Base-by-base conservation (phyloP, 208 protist species). In the Trichomonas tenax region DNA sequence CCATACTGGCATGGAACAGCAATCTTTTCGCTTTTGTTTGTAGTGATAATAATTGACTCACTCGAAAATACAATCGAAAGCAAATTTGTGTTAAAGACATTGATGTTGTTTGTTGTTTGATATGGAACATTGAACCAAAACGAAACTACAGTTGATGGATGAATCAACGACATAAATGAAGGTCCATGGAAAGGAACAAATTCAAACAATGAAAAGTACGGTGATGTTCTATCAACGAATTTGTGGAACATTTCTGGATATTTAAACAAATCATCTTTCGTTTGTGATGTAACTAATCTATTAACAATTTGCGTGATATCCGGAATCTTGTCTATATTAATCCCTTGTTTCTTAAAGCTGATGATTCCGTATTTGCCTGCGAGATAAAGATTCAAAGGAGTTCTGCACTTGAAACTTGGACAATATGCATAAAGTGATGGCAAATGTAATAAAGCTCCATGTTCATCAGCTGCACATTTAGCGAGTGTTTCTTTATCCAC, bases 111-210 rank as follows among this genome's bases (percentile, higher is more conserved):
- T 38, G 15, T 34, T 38, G 44, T 34, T 51, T 40, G 41, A 38
- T 44, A 48, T 26, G 86, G 86, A 23, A 93, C 17, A 51, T 51
- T 93, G 44, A 93, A 93, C 86, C 86, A 93, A 51, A 93, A 93
- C 0, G 86, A 93, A 38, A 51, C 15, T 17, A 41, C 21, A 10
- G 26, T 58, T 48, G 44, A 51, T 21, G 41, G 11, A n/a, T 51
- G 17, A 3, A 36, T 14, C n/a, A 51, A 38, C 26, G 11, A 34
- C 26, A 93, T 23, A 38, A 38, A 93, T 38, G 26, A 15, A 14
- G 86, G 44, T 38, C 14, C n/a, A 38, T 34, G 21, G 6, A 51
- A 51, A 34, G 86, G 44, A 93, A 51, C 26, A 93, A 93, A 38
- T 58, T 93, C 86, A 38, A 48, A 93, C 1, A 93, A 21, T 23